Evolutionary conservation across 805 yeast genomes (phyloP).

Genomic region (Komagataella mondaviorum): DNA sequence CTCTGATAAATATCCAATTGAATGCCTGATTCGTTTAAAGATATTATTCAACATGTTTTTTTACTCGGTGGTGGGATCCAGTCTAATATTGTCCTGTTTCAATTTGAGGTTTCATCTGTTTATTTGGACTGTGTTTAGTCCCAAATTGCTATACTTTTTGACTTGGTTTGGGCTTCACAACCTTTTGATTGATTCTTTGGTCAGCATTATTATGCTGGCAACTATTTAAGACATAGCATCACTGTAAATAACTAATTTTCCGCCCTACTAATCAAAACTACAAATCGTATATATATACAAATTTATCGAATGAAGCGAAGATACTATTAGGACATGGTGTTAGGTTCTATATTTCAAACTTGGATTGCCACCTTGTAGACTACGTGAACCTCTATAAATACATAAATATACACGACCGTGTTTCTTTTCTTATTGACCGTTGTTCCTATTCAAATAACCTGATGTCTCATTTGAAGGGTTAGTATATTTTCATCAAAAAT

Average conservation of each 20-base stretch:
- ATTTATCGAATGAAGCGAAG: no score
- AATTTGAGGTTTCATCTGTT: slow-evolving; percentile 74
- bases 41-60: slow-evolving; percentile 30
- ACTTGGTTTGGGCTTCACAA: slow-evolving; percentile 40
- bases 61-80: slow-evolving; percentile 44
- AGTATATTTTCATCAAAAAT: neutral
- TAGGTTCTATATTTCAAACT: neutral
- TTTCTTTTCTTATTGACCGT: neutral
- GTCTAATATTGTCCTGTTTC: slow-evolving; percentile 56
- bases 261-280: no score
- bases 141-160: slow-evolving; percentile 69
- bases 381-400: neutral
- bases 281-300: no score
- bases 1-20: slow-evolving; percentile 19
- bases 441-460: neutral
- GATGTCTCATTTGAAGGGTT: neutral
- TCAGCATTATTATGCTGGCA: neutral
- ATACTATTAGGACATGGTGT: neutral
- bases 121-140: slow-evolving; percentile 97
- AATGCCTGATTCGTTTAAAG: slow-evolving; percentile 12
- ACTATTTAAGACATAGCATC: no score
- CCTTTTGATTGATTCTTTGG: neutral
- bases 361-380: neutral
- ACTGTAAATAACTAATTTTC: no score
- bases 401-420: neutral